phyloP scores from a whole-genome alignment of 139 green algal genomes.

The Chlamydomonas schloesseri region DNA sequence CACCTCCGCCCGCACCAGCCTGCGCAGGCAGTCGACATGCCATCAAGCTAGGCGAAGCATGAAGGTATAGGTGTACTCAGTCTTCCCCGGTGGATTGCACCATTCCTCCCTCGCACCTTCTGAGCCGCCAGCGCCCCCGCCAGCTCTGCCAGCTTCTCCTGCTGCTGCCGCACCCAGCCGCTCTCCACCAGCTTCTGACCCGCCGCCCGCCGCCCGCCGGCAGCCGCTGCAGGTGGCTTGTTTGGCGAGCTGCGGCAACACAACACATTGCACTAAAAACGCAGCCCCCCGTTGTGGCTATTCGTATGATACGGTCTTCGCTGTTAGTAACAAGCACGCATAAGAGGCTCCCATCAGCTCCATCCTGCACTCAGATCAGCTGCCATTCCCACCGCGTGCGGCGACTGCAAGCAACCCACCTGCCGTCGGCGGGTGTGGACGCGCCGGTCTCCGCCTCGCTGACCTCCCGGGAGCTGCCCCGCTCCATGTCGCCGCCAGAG shows the following conservation, averaged over 20 bases:
- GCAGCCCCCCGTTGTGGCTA: no score
- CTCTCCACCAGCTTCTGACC: slow-evolving; percentile 15
- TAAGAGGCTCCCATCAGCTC: no score
- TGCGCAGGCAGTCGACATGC: no score
- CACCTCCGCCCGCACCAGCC: not conserved
- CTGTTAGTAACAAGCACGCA: no score
- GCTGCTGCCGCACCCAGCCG: slow-evolving; percentile 50
- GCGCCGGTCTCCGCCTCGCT: slow-evolving; percentile 5
- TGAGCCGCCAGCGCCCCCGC: slow-evolving; percentile 38
- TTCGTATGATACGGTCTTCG: no score
- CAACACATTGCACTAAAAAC: no score
- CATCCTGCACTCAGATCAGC: no score
- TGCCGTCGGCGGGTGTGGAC: slow-evolving; percentile 5
- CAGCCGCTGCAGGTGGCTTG: not conserved
- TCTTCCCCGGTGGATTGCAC: no score
- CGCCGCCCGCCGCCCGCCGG: not conserved
- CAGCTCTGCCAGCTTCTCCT: slow-evolving; percentile 49
- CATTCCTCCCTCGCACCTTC: no score
- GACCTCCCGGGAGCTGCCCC: slow-evolving; percentile 3
- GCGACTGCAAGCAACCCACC: no score
- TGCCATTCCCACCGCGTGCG: no score
- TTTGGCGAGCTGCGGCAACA: slow-evolving; percentile 14
- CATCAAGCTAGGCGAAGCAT: no score
- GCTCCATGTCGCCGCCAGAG: not conserved
- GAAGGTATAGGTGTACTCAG: not conserved